Percentiles rank a stretch among this genome's conserved stretches.
Conservation (phyloP, 2,329 filamentous ascomycete genomes). For the Fusarium cicatricum region DNA sequence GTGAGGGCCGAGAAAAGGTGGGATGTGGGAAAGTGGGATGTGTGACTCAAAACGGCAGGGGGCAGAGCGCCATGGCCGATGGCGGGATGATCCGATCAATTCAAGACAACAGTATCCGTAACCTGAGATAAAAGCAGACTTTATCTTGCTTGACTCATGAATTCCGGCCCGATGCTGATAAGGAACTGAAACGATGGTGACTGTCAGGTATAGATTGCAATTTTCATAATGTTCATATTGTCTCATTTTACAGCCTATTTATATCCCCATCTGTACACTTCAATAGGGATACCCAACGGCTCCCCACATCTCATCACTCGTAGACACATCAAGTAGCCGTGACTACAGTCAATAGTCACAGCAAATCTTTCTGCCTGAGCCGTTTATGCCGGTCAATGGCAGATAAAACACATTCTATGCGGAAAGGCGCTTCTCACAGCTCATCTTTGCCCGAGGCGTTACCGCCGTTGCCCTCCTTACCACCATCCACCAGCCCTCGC, state of each 20-base stretch:
- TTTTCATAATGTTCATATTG: neutral
- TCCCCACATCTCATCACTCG: slow-evolving; percentile 8
- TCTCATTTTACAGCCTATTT: neutral
- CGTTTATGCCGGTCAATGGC: neutral
- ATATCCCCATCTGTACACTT: neutral
- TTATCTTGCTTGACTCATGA: neutral
- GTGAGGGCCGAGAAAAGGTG: neutral
- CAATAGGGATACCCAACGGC: neutral
- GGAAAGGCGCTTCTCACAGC: slow-evolving; percentile 39
- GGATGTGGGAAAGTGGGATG: neutral
- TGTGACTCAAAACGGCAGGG: neutral
- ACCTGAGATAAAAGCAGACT: neutral
- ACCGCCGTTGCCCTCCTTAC: slow-evolving; percentile 43
- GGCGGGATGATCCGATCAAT: neutral
- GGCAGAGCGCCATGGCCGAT: neutral
- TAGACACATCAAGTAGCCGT: slow-evolving; percentile 6
- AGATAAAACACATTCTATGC: neutral
- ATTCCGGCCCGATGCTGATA: too few relatives aligned
- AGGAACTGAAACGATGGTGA: too few relatives aligned
- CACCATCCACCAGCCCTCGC: slow-evolving; percentile 52
- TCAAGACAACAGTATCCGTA: neutral
- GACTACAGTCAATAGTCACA: neutral
- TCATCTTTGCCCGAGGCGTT: slow-evolving; percentile 45
- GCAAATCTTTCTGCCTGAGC: neutral
- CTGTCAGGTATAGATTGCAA: neutral